These are phyloP conservation scores for Ustilago crameri DNA, from an alignment of 1,284 basidiomycete genomes.

Conservation along the genomic window DNA sequence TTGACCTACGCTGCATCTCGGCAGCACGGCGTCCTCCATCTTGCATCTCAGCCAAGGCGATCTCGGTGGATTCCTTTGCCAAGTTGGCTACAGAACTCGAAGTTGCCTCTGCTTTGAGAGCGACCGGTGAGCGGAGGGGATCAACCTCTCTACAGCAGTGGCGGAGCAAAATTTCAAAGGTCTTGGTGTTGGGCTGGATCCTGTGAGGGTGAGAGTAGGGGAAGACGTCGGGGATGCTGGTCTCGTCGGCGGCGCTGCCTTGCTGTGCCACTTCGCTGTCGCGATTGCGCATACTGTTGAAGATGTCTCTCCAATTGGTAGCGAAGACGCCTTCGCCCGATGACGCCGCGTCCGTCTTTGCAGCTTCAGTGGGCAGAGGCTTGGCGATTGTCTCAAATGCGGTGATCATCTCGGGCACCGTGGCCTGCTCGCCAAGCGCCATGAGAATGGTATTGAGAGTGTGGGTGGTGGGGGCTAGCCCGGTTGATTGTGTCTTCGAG, in stretches of 20 bases:
- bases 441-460: constrained; percentile 65
- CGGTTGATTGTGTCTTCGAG: constrained; percentile 11
- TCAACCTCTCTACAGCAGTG: constrained; percentile 55
- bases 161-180: constrained; percentile 51
- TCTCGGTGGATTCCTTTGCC: constrained; percentile 40
- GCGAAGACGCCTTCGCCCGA: constrained; percentile 39
- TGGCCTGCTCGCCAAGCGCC: constrained; percentile 65
- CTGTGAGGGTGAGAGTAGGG: constrained; percentile 18
- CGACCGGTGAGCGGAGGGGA: constrained; percentile 51
- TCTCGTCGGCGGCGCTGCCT: constrained; percentile 8
- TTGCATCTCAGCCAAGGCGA: constrained; percentile 40
- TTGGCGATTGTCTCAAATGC: constrained; percentile 62
- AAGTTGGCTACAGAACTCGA: constrained; percentile 20
- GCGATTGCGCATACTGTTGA: constrained; percentile 40
- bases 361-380: constrained; percentile 37
- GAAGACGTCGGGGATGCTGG: constrained; percentile 24
- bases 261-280: constrained; percentile 12
- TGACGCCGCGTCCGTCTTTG: constrained; percentile 1
- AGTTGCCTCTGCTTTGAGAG: constrained; percentile 35
- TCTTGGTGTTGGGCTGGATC: constrained; percentile 58
- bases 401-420: constrained; percentile 61
- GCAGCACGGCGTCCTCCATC: constrained; percentile 38
- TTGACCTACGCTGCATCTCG: constrained; percentile 35
- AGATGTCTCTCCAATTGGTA: constrained; percentile 38
- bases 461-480: constrained; percentile 46